Evolutionary conservation across 257 asterid genomes (phyloP), one percentile per base, ranked within the genome.

Genomic region (Fraxinus americana): DNA sequence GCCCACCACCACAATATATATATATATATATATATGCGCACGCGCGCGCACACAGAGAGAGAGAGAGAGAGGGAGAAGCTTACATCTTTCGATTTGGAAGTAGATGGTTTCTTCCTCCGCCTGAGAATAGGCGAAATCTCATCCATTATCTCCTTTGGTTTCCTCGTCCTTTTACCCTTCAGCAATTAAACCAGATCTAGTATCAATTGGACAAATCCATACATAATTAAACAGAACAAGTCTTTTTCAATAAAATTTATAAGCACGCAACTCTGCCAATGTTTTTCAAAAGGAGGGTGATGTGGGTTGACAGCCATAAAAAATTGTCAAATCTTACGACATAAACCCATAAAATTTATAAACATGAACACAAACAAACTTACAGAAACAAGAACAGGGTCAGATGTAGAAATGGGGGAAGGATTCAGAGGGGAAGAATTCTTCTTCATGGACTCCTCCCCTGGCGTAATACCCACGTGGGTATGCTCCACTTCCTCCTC

Each of bases 161-260:
- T 94, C 90, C 98, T 90, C 84, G 85, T 94, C 76, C 98, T 85
- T 82, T 94, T 94, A 61, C 97, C 97, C 98, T 94, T 77, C n/a
- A 71, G 71, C 57, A 68, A 76, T 14, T 43, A 67, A 78, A 72
- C 79, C 95, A 89, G 98, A 94, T 94, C 98, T 81, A 81, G 72
- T 78, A 82, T 78, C 83, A 87, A 77, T 74, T 71, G 70, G 77
- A 52, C 6, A 57, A 84, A 73, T 67, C 77, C 34, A 72, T 70
- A 80, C 6, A 21, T 3, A 66, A n/a, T 54, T 14, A 54, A 59
- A 30, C 23, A 29, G 78, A 66, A 34, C 5, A 48, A 67, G 68
- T 54, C 23, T 1, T 14, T 14, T 45, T 45, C 19, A 45, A 5
- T 45, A 45, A 45, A 45, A 45, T 45, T 13, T 45, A 12, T 45